Conservation (phyloP, 2,329 filamentous ascomycete species). For the Bipolaris victoriae region DNA sequence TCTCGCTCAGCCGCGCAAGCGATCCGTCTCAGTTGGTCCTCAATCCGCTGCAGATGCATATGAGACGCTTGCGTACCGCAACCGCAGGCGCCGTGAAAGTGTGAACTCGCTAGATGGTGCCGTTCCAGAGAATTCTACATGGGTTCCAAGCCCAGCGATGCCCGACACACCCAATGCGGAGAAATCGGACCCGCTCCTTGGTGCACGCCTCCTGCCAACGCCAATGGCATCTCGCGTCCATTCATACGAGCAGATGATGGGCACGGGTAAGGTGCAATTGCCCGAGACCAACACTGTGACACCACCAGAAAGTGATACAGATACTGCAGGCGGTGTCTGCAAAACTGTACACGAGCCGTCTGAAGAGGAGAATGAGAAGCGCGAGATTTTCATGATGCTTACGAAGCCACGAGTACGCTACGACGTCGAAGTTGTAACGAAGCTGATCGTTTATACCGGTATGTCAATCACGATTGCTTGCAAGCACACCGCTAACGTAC, state of each 20-base stretch:
- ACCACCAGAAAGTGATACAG: conserved; percentile 44
- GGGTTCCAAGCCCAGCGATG: conserved; percentile 24
- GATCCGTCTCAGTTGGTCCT: conserved; percentile 87
- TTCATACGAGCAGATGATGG: conserved; percentile 77
- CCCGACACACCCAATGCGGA: conserved; percentile 45
- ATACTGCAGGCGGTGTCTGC: conserved; percentile 35
- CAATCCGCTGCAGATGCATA: conserved; percentile 97
- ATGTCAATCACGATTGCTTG: conserved; percentile 40
- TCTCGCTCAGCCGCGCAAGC: conserved; percentile 78
- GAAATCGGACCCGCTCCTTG: conserved; percentile 43
- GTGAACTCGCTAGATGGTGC: conserved; percentile 52
- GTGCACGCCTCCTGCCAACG: conserved; percentile 56
- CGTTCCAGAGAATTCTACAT: conserved; percentile 36
- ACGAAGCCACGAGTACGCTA: conserved; percentile 89
- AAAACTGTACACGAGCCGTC: conserved; percentile 25
- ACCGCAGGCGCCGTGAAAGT: conserved; percentile 69
- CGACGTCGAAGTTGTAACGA: conserved; percentile 98
- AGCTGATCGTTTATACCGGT: conserved; percentile 93
- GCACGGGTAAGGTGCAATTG: conserved; percentile 60
- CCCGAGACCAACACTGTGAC: conserved; percentile 14
- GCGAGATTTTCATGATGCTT: conserved; percentile 81
- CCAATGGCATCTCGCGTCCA: conserved; percentile 57
- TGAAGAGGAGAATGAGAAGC: conserved; percentile 48
- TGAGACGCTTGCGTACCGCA: conserved; percentile 90
- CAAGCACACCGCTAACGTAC: not conserved